Evolutionary conservation across 2,329 filamentous ascomycete species (phyloP).

Genomic region (Fusarium globosum): DNA sequence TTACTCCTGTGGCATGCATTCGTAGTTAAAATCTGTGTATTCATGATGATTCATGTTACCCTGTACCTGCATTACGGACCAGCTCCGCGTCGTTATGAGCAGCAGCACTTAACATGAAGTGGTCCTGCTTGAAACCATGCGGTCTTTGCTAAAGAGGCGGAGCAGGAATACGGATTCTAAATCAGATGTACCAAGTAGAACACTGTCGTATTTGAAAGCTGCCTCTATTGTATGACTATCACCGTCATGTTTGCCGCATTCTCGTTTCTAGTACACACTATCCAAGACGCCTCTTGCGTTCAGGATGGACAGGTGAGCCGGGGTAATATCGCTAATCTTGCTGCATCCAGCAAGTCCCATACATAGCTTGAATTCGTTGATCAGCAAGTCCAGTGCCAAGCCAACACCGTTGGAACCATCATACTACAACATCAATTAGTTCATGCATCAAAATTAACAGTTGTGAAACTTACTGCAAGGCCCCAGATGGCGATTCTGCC

Average conservation of each 20-base stretch:
- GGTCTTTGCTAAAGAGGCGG: neutral
- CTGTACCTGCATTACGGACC: neutral
- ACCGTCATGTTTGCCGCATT: accelerated
- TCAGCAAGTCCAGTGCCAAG: neutral
- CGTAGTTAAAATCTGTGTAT: neutral
- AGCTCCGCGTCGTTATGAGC: neutral
- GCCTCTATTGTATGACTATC: accelerated
- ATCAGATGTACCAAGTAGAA: accelerated
- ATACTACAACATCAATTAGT: neutral
- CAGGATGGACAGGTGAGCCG: neutral
- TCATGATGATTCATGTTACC: neutral
- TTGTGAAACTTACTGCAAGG: neutral
- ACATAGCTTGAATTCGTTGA: neutral
- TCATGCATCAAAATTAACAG: accelerated
- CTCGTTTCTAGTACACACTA: neutral
- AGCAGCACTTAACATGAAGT: too few species aligned
- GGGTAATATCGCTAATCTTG: neutral
- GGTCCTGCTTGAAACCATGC: accelerated
- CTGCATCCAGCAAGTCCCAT: conserved; percentile 1
- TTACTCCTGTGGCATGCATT: neutral
- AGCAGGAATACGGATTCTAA: too few species aligned
- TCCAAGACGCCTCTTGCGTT: neutral
- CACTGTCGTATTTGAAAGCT: accelerated
- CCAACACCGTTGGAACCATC: neutral
- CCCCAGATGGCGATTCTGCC: conserved; percentile 5